Evolutionary conservation across 495 filamentous ascomycete genomes (phyloP).

Genomic region (Daldinia grandis): DNA sequence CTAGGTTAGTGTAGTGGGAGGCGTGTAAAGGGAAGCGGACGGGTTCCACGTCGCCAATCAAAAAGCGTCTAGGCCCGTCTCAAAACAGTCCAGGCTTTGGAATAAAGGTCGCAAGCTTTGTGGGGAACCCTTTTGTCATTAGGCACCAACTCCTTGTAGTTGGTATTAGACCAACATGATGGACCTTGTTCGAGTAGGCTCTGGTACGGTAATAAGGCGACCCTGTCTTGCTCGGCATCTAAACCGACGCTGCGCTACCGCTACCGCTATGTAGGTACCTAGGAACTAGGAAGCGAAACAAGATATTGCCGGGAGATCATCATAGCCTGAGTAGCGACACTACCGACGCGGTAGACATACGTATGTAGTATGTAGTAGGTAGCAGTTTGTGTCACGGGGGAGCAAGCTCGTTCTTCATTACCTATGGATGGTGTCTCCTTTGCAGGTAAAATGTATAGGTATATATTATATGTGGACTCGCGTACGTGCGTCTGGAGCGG

Average conservation of each 20-base stretch:
- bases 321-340: background rate
- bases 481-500: constrained; percentile 1
- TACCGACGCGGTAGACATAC: background rate
- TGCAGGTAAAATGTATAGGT: no score
- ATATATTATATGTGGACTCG: background rate
- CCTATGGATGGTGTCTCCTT: background rate
- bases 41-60: constrained; percentile 29
- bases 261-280: background rate
- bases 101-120: constrained; percentile 34
- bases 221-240: constrained; percentile 29
- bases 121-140: constrained; percentile 31
- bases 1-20: no score
- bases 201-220: constrained; percentile 37
- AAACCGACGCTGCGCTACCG: constrained; percentile 15
- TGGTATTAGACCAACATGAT: constrained; percentile 34
- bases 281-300: background rate
- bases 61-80: constrained; percentile 37
- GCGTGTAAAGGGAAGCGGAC: no score
- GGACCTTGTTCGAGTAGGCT: constrained; percentile 23
- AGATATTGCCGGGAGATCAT: constrained; percentile 5
- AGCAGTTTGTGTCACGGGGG: background rate
- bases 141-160: constrained; percentile 30
- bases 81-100: constrained; percentile 23
- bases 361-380: background rate
- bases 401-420: background rate